Percentiles rank a stretch among this genome's conserved stretches.
phyloP scores from a whole-genome alignment of 176 grass and related monocot genomes.

The Avena atlantica region DNA sequence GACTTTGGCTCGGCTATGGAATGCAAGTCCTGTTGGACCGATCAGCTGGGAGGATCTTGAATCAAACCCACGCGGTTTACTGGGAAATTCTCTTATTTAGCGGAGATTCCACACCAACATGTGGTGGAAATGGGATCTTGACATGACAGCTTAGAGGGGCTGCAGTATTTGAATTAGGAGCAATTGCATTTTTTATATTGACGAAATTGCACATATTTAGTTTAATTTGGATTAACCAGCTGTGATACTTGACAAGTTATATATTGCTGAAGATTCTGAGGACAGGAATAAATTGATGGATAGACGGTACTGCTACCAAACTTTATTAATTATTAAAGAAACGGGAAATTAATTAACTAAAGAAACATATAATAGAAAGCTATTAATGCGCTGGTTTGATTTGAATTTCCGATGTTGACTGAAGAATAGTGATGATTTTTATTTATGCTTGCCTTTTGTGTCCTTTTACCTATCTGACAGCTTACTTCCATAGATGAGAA shows the following conservation, averaged over 20 bases:
- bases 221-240: not conserved
- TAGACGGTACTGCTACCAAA: not conserved
- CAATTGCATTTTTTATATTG: not conserved
- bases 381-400: not conserved
- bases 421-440: not conserved
- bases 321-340: slow-evolving; percentile 4
- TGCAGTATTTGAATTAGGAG: not conserved
- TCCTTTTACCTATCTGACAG: not conserved
- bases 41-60: slow-evolving; percentile 1
- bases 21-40: not conserved
- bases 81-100: not conserved
- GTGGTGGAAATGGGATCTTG: slow-evolving; percentile 24
- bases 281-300: not conserved
- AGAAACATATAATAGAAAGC: not conserved
- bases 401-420: slow-evolving; percentile 27
- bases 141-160: slow-evolving; percentile 21
- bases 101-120: not conserved
- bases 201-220: not conserved
- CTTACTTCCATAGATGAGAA: not conserved
- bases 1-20: not conserved
- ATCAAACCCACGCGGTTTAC: not conserved
- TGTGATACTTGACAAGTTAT: not conserved
- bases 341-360: not conserved
- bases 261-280: slow-evolving; percentile 5
- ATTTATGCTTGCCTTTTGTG: not conserved